Percentiles rank a stretch among this genome's conserved stretches.
These are phyloP conservation scores for Aspergillus novofumigatus DNA, from an alignment of 2,329 filamentous ascomycete species.

Conservation along the genomic window DNA sequence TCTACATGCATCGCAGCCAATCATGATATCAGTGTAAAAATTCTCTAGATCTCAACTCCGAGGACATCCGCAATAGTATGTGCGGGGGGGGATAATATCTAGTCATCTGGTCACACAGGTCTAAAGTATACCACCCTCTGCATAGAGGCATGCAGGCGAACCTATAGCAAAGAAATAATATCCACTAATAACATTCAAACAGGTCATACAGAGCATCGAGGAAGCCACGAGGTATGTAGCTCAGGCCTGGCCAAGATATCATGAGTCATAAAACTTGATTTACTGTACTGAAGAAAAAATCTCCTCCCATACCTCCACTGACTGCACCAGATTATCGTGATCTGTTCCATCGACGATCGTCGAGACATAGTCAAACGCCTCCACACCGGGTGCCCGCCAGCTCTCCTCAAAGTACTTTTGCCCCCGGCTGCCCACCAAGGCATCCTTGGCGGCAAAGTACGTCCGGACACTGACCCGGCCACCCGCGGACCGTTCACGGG, in stretches of 20 bases:
- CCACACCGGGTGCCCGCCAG: constrained; percentile 26
- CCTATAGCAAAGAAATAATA: too few species aligned
- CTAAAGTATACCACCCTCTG: too few species aligned
- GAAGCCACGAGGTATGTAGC: too few species aligned
- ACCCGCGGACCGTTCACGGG: not conserved
- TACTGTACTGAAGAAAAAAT: constrained; percentile 2
- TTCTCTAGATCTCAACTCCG: not conserved
- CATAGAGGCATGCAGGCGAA: too few species aligned
- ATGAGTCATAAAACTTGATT: not conserved
- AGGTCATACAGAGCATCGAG: too few species aligned
- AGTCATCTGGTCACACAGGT: too few species aligned
- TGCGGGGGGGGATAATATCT: too few species aligned
- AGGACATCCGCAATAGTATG: too few species aligned
- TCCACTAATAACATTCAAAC: too few species aligned
- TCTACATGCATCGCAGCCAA: too few species aligned
- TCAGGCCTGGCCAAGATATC: not conserved
- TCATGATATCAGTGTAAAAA: too few species aligned
- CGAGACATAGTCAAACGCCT: constrained; percentile 19
- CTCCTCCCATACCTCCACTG: constrained; percentile 14
- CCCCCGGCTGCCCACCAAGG: constrained; percentile 42
- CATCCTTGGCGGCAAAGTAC: constrained; percentile 39
- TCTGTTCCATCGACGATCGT: constrained; percentile 29
- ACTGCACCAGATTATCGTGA: constrained; percentile 35
- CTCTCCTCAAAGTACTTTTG: constrained; percentile 42
- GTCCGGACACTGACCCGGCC: constrained; percentile 24